phyloP scores from a whole-genome alignment of 345 rosid species.

The Salix purpurea region DNA sequence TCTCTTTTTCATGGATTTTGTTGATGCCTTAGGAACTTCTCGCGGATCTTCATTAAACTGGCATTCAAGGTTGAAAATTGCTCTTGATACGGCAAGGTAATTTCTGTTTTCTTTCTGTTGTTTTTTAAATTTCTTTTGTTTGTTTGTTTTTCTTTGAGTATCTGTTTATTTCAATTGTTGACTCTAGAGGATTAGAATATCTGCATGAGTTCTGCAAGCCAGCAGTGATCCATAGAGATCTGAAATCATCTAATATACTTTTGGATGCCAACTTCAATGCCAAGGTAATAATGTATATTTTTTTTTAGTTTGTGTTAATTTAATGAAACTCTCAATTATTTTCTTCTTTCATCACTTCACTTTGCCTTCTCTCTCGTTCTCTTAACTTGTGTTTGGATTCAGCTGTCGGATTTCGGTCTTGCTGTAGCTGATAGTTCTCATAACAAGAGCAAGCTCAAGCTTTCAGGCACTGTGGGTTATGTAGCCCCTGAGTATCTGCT shows the following conservation, averaged over 20 bases:
- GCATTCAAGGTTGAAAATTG: slow-evolving; percentile 89
- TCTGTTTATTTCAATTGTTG: slow-evolving; percentile 24
- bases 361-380: neutral
- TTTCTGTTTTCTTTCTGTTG: slow-evolving; percentile 1
- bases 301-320: neutral
- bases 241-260: slow-evolving; percentile 92
- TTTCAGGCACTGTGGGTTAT: slow-evolving; percentile 93
- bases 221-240: slow-evolving; percentile 91
- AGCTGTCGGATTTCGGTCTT: slow-evolving; percentile 97
- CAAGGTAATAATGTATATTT: slow-evolving; percentile 51
- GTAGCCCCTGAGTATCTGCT: slow-evolving; percentile 93
- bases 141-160: neutral
- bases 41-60: slow-evolving; percentile 70
- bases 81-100: slow-evolving; percentile 87
- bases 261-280: slow-evolving; percentile 85
- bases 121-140: neutral
- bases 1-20: neutral
- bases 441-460: slow-evolving; percentile 68
- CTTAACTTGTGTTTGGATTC: slow-evolving; percentile 19
- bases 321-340: neutral
- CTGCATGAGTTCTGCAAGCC: slow-evolving; percentile 90
- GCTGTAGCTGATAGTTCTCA: slow-evolving; percentile 69
- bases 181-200: slow-evolving; percentile 89
- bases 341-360: neutral
- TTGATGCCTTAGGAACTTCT: slow-evolving; percentile 54